Conservation (phyloP, 306 rosid species). For the Medicago lupulina region DNA sequence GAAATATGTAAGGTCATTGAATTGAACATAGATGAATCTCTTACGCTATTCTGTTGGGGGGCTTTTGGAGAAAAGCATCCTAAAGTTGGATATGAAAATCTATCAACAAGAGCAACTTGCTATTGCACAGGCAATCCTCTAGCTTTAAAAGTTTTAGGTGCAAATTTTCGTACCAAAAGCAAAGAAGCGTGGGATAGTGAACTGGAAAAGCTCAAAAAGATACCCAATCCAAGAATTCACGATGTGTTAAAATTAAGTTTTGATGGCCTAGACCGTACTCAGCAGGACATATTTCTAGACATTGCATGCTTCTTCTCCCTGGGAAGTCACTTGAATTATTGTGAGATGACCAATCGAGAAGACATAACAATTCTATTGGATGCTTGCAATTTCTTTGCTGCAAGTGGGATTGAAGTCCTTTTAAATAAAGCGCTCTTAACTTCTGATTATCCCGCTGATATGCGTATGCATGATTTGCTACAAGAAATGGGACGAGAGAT, state of each 20-base stretch:
- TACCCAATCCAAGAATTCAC: no score
- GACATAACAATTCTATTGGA: not conserved
- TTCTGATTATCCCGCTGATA: rapidly evolving
- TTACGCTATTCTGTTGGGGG: no score
- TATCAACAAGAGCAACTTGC: no score
- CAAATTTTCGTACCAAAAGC: no score
- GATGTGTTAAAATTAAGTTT: not conserved
- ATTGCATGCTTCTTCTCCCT: not conserved
- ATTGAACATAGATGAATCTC: not conserved
- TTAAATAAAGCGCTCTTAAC: constrained; percentile 32
- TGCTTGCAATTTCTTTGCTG: not conserved
- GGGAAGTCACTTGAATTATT: not conserved
- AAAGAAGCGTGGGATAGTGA: not conserved
- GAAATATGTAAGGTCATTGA: constrained; percentile 18
- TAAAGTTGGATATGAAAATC: no score
- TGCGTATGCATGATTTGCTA: not conserved
- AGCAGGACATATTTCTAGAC: not conserved
- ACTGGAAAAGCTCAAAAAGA: not conserved
- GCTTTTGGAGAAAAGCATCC: no score
- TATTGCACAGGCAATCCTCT: no score
- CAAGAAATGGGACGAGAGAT: constrained; percentile 23
- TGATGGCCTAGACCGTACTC: not conserved
- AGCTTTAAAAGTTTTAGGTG: no score
- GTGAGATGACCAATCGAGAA: not conserved
- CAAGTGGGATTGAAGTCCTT: constrained; percentile 17